Base-by-base conservation (phyloP, 202 grass and related monocot species). In the Saccharum hybrid region DNA sequence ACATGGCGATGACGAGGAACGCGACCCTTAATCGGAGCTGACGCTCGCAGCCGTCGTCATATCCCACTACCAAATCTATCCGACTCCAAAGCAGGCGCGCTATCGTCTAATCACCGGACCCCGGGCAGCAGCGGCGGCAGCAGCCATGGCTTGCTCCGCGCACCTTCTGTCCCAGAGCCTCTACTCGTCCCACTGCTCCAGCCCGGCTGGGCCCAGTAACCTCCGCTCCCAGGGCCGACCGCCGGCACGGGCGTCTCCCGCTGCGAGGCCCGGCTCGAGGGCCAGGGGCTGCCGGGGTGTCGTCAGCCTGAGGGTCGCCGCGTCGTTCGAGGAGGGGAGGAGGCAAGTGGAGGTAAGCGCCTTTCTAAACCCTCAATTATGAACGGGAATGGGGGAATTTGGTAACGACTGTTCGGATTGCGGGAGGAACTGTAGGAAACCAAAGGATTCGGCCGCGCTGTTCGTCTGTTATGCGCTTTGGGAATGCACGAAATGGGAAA, bases 311-410 rank as follows among this genome's bases (percentile, higher is more conserved):
- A 90, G 77, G 83, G 75, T 88, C 63, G 39, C 68, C 37, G 93
- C 96, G 36, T 92, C 90, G 52, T 83, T 59, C 62, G 88, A 87
- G 16, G 63, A 88, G 21, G 91, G 68, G 84, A 88, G 77, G 71
- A 87, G 72, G 78, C 89, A 98, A 78, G 57, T 98, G 28, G 91
- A 98, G 96, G 96, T 98, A 85, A 66, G 10, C 51, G 26, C 31
- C 21, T 40, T 6, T 36, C 7, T n/a, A 13, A n/a, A 12, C 68
- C 31, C 1, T 22, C 21, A 33, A 5, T 87, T 87, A 34, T 26
- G n/a, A 36, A 10, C 28, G 4, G 4, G 48, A 52, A 61, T 10
- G 26, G 52, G 42, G 8, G 28, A 40, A 11, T 8, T 26, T 19
- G 15, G 12, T 37, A 11, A 33, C 0, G 6, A 4, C 16, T 39